Percentiles rank a stretch among this genome's conserved stretches.
Conservation (phyloP, 768 basidiomycete species). For the Russula griseocarnosa region DNA sequence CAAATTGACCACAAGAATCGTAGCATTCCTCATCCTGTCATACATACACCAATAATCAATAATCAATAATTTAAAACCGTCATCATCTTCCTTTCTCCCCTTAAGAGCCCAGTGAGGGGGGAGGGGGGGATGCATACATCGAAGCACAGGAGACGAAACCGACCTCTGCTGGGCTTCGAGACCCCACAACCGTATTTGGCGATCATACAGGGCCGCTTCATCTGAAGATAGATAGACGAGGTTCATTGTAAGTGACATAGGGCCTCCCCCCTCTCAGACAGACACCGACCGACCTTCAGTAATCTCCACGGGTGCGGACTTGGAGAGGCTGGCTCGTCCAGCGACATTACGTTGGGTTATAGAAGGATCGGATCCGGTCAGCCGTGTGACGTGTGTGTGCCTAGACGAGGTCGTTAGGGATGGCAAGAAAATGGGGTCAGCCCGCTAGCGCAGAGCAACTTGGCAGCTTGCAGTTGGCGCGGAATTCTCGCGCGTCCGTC, state of each 20-base stretch:
- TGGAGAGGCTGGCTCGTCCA: conserved; percentile 23
- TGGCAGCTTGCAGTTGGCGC: conserved; percentile 6
- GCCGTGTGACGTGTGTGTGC: neutral
- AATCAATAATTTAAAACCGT: neutral
- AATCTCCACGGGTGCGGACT: conserved; percentile 30
- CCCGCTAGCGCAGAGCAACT: neutral
- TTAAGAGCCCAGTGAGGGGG: neutral
- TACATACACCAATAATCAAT: neutral
- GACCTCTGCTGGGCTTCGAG: conserved; percentile 95
- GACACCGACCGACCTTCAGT: conserved; percentile 30
- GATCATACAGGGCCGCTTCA: conserved; percentile 86
- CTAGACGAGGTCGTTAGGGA: neutral
- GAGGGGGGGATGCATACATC: too few relatives aligned
- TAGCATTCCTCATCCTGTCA: conserved; percentile 87
- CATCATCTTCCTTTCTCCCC: neutral
- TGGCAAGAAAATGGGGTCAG: neutral
- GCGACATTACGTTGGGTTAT: conserved; percentile 21
- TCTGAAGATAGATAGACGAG: conserved; percentile 35
- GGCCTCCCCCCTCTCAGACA: neutral
- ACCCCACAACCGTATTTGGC: conserved; percentile 97
- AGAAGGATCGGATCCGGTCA: neutral
- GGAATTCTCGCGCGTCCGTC: neutral
- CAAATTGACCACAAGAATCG: conserved; percentile 76
- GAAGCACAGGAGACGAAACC: conserved; percentile 30
- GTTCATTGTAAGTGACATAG: neutral